phyloP scores from a whole-genome alignment of 345 rosid species.

The Melaleuca alternifolia region DNA sequence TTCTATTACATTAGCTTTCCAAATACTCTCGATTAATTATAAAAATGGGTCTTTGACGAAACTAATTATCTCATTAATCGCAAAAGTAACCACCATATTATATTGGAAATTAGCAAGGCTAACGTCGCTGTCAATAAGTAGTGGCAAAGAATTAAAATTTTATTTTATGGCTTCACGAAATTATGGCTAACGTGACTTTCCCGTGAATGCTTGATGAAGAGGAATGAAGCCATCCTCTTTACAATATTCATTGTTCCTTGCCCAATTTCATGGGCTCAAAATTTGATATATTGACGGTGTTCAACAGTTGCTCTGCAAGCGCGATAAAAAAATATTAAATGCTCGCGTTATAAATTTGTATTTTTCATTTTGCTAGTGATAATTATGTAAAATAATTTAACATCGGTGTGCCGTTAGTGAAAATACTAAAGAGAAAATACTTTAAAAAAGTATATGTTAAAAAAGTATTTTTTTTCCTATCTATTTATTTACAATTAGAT shows the following conservation, averaged over 20 bases:
- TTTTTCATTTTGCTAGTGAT: no score
- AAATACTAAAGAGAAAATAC: no score
- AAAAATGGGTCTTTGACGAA: not conserved
- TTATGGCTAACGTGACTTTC: not conserved
- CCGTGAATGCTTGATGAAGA: not conserved
- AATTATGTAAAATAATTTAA: no score
- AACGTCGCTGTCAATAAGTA: not conserved
- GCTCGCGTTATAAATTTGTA: no score
- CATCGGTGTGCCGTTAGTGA: no score
- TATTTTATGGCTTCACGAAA: not conserved
- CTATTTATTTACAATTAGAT: no score
- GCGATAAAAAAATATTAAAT: no score
- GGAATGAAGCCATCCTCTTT: not conserved
- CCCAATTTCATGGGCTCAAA: not conserved
- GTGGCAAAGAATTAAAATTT: not conserved
- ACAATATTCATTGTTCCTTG: not conserved
- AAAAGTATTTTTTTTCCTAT: no score
- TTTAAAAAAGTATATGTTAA: no score
- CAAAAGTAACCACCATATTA: not conserved
- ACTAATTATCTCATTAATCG: not conserved
- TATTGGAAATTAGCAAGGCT: not conserved
- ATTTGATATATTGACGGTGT: not conserved
- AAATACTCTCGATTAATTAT: not conserved
- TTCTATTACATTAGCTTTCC: not conserved
- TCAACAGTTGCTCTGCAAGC: not conserved